phyloP scores from a whole-genome alignment of 2,329 filamentous ascomycete genomes.

The Kalmusia sp. region DNA sequence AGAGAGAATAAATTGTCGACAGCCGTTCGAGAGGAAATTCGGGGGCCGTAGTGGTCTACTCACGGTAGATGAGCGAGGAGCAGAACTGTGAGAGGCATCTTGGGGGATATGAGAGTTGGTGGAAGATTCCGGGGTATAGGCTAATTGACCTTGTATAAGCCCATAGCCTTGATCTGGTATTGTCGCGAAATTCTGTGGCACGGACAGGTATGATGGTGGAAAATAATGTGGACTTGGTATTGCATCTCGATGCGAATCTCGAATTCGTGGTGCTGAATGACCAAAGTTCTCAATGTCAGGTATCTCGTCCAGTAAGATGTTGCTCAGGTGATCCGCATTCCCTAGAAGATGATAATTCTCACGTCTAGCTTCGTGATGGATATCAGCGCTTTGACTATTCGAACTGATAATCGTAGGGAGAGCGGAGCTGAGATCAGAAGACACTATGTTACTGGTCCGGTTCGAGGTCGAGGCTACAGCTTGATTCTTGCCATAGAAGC shows the following conservation, averaged over 20 bases:
- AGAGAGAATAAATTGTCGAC: neutral
- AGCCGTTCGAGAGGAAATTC: neutral
- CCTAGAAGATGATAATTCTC: neutral
- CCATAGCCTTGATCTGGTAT: neutral
- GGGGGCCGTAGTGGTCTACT: neutral
- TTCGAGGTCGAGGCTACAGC: neutral
- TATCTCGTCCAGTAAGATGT: neutral
- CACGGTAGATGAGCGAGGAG: neutral
- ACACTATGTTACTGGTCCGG: neutral
- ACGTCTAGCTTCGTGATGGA: neutral
- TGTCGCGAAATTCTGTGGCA: neutral
- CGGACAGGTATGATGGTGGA: no score
- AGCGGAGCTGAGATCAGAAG: neutral
- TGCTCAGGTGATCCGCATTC: neutral
- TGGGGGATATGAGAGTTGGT: neutral
- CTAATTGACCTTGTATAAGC: no score
- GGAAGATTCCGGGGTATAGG: neutral
- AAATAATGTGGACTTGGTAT: neutral
- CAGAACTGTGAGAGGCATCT: neutral
- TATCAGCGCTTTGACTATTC: no score
- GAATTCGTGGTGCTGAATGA: neutral
- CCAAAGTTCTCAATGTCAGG: neutral
- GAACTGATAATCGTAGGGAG: no score
- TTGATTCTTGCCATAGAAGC: neutral
- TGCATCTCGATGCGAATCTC: neutral